Conservation (phyloP, 2,329 filamentous ascomycete species). For the Monosporascus sp. region DNA sequence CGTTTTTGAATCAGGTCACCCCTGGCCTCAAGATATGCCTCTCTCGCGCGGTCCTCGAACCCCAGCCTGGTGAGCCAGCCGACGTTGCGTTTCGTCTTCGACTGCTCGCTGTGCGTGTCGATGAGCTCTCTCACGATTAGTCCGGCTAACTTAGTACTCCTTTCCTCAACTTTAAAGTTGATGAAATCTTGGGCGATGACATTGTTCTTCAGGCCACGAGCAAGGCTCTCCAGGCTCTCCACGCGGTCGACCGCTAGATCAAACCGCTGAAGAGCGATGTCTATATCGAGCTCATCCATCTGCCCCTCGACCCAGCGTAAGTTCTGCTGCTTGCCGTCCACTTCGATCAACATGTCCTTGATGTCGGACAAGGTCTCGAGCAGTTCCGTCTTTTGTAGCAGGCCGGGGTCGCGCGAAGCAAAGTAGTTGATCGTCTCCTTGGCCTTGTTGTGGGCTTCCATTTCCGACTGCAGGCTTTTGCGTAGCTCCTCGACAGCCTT, state of each 20-base stretch:
- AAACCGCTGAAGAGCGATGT: conserved; percentile 85
- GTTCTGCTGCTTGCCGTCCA: conserved; percentile 94
- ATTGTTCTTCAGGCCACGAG: conserved; percentile 78
- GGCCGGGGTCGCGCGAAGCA: conserved; percentile 68
- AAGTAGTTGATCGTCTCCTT: conserved; percentile 84
- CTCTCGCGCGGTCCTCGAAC: conserved; percentile 83
- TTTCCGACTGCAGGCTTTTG: conserved; percentile 77
- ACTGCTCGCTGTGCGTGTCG: conserved; percentile 70
- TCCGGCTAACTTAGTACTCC: conserved; percentile 69
- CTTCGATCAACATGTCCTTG: conserved; percentile 88
- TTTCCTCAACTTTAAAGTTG: conserved; percentile 82
- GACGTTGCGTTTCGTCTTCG: conserved; percentile 74
- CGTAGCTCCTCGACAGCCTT: conserved; percentile 90
- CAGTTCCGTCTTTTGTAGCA: conserved; percentile 74
- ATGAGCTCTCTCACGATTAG: conserved; percentile 74
- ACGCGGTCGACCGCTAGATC: conserved; percentile 78
- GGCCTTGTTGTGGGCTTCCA: conserved; percentile 78
- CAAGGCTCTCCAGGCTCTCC: conserved; percentile 77
- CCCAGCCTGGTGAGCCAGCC: conserved; percentile 80
- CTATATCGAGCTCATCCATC: conserved; percentile 93
- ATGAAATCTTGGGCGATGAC: conserved; percentile 86
- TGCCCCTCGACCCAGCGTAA: conserved; percentile 92
- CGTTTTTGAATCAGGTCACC: conserved; percentile 74
- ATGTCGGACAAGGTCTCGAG: conserved; percentile 73
- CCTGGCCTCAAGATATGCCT: conserved; percentile 78